phyloP scores from a whole-genome alignment of 768 basidiomycete species.

The Vararia minispora region DNA sequence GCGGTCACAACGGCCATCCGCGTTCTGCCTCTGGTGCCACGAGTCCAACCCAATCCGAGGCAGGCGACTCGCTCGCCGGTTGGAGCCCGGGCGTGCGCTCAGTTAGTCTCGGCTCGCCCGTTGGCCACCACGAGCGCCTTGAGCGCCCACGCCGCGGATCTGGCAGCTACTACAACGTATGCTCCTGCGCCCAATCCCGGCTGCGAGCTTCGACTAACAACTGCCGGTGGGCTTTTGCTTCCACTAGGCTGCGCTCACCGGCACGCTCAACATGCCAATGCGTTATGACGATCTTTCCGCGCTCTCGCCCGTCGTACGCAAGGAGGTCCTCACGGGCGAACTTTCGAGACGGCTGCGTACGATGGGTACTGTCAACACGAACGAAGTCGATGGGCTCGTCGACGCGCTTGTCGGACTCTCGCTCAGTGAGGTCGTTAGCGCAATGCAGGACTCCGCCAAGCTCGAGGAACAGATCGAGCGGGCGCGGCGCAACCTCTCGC shows the following conservation, averaged over 20 bases:
- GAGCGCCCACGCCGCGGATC: slow-evolving; percentile 68
- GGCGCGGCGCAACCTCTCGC: slow-evolving; percentile 19
- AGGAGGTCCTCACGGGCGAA: slow-evolving; percentile 78
- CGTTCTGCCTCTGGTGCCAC: slow-evolving; percentile 75
- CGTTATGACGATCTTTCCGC: slow-evolving; percentile 78
- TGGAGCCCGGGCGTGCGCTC: slow-evolving; percentile 65
- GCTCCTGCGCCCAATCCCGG: slow-evolving; percentile 14
- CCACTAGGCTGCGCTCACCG: slow-evolving; percentile 64
- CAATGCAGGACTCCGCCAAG: slow-evolving; percentile 58
- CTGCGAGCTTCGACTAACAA: too few species aligned
- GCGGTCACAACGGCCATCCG: slow-evolving; percentile 65
- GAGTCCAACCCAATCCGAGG: slow-evolving; percentile 75
- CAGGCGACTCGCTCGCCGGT: slow-evolving; percentile 61
- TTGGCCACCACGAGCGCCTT: slow-evolving; percentile 39
- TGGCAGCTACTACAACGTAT: slow-evolving; percentile 79
- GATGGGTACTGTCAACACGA: slow-evolving; percentile 37
- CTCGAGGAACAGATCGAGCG: slow-evolving; percentile 51
- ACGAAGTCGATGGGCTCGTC: slow-evolving; percentile 55
- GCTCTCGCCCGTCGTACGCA: slow-evolving; percentile 79
- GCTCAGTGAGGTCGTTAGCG: slow-evolving; percentile 66
- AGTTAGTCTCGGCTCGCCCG: slow-evolving; percentile 43
- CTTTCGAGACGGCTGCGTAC: slow-evolving; percentile 62
- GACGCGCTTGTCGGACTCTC: slow-evolving; percentile 61
- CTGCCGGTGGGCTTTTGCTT: slow-evolving; percentile 4
- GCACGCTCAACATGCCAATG: slow-evolving; percentile 73